phyloP scores from a whole-genome alignment of 2,329 filamentous ascomycete species.

The Cucurbitaria berberidis region DNA sequence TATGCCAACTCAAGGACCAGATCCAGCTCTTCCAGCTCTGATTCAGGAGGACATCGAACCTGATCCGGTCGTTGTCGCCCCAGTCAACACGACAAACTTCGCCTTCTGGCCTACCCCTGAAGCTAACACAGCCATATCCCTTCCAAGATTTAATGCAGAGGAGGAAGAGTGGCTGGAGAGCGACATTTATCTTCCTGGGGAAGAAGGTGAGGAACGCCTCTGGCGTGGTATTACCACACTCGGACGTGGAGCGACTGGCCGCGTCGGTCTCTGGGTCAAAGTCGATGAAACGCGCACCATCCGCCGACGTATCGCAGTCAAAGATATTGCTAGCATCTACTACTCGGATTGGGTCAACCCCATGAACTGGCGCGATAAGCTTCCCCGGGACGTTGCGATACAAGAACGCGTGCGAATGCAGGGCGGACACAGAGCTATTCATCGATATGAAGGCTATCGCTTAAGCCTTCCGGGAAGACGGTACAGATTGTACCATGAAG shows the following conservation, averaged over 20 bases:
- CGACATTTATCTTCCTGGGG: neutral
- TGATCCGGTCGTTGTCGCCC: too few relatives aligned
- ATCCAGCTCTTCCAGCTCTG: too few relatives aligned
- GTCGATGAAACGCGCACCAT: neutral
- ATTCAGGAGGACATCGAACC: too few relatives aligned
- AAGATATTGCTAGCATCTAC: neutral
- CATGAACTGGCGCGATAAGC: constrained; percentile 9
- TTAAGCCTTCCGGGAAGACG: neutral
- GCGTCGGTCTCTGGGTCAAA: neutral
- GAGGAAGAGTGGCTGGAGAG: neutral
- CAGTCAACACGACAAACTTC: neutral
- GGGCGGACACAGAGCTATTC: constrained; percentile 1
- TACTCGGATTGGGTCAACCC: constrained; percentile 6
- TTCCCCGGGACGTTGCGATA: constrained; percentile 13
- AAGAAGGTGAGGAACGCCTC: neutral
- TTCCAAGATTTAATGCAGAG: neutral
- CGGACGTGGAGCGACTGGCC: neutral
- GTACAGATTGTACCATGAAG: constrained; percentile 11
- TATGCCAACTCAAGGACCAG: too few relatives aligned
- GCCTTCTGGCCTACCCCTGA: neutral
- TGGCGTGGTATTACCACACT: neutral
- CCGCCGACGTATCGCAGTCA: neutral
- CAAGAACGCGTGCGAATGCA: constrained; percentile 1
- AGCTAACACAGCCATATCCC: neutral
- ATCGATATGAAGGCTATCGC: constrained; percentile 7